Base-by-base conservation (phyloP, 208 protist species). In the Trypanosoma rangeli region DNA sequence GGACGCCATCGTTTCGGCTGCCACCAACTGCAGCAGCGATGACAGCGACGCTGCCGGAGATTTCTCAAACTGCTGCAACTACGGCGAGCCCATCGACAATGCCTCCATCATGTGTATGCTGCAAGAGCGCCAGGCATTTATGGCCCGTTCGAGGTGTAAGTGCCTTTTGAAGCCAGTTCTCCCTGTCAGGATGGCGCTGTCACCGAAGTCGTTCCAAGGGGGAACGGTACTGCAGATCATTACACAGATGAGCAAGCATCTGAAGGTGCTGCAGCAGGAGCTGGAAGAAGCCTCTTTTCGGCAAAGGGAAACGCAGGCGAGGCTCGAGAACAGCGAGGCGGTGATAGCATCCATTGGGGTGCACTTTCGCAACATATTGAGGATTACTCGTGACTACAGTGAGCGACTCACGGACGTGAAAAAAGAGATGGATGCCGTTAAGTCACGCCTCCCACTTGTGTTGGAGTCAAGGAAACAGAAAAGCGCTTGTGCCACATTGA, bases 161-260 rank as follows among this genome's bases (percentile, higher is more conserved):
- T 74, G 69, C 31, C 24, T 35, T 39, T 29, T 61, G 1, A 53
- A 16, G 26, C n/a, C 44, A n/a, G 18, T 28, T 7, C 1, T 62
- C 13, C 1, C 31, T n/a, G n/a, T 2, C 35, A 63, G 46, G 24
- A 37, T 28, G 26, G 68, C 62, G 28, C 50, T 42, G 20, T 46
- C 56, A 5, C 50, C 63, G 7, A 72, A 69, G 50, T 24, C 64
- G 18, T 66, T 67, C 28, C 54, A 66, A 20, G 39, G 66, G 8
- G 55, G 58, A 5, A 22, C 75, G 18, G 63, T 22, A 20, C n/a
- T 80, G 35, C 59, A 70, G 3, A 70, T 80, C 26, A 57, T 80
- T 33, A 24, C 58, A 33, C 75, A 76, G 44, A 68, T 80, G 62
- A 76, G 52, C 42, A 80, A 72, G 28, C 75, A 80, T 37, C 61